Conservation (phyloP, 2,329 filamentous ascomycete genomes). For the Nemania abortiva region DNA sequence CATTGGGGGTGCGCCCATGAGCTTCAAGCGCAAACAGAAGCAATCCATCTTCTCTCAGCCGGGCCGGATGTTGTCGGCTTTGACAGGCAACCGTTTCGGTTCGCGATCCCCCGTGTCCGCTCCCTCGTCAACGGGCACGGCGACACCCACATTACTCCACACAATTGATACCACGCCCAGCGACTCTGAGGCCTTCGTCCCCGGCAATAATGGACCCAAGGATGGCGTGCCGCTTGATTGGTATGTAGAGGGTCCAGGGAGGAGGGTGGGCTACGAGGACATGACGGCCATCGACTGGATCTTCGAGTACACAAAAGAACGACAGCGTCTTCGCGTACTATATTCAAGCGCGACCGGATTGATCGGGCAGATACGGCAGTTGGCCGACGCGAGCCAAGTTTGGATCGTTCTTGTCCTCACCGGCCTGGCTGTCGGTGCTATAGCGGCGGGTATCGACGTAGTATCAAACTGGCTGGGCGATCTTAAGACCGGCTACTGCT, state of each 20-base stretch:
- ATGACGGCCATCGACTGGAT: conserved; percentile 99
- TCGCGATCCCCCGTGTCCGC: conserved; percentile 36
- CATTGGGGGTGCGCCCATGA: conserved; percentile 64
- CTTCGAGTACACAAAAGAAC: conserved; percentile 97
- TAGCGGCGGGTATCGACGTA: conserved; percentile 91
- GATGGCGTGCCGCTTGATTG: conserved; percentile 75
- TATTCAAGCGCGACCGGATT: conserved; percentile 76
- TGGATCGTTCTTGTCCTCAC: conserved; percentile 91
- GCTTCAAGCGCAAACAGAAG: conserved; percentile 79
- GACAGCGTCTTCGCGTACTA: conserved; percentile 85
- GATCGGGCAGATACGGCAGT: conserved; percentile 76
- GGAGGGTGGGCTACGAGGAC: conserved; percentile 94
- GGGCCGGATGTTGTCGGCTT: conserved; percentile 61
- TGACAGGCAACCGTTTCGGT: conserved; percentile 56
- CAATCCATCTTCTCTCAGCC: conserved; percentile 61
- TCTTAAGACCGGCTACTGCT: conserved; percentile 90
- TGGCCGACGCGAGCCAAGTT: conserved; percentile 88
- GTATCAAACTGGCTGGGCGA: conserved; percentile 94
- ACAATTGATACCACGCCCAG: conserved; percentile 38
- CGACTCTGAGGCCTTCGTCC: conserved; percentile 23
- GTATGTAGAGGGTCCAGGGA: conserved; percentile 89
- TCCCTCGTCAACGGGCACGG: conserved; percentile 39
- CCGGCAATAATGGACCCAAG: conserved; percentile 53
- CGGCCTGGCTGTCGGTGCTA: conserved; percentile 82
- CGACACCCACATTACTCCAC: conserved; percentile 46